Evolutionary conservation across 805 yeast genomes (phyloP).

Genomic region (Huiozyma naganishii): DNA sequence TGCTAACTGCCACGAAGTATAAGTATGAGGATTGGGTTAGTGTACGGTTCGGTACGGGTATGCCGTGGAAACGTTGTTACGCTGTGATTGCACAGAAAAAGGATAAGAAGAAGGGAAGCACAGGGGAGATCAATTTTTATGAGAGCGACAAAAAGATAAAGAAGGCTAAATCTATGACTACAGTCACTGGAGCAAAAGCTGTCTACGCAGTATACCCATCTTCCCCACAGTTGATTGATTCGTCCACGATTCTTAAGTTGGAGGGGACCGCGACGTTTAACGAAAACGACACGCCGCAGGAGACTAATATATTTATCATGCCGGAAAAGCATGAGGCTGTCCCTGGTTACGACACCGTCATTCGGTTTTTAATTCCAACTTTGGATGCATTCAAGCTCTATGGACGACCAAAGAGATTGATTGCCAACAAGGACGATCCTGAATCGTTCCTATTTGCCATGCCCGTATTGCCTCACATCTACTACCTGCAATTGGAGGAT

Average conservation of each 20-base stretch:
- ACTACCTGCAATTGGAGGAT: conserved; percentile 53
- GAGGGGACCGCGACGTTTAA: conserved; percentile 70
- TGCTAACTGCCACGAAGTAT: conserved; percentile 75
- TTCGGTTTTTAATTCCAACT: conserved; percentile 56
- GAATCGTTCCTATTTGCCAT: conserved; percentile 56
- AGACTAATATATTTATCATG: conserved; percentile 41
- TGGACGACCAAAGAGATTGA: conserved; percentile 60
- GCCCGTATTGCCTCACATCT: conserved; percentile 62
- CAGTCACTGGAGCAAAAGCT: conserved; percentile 54
- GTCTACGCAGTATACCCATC: conserved; percentile 92
- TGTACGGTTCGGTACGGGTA: conserved; percentile 91
- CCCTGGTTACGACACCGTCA: conserved; percentile 59
- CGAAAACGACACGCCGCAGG: conserved; percentile 39
- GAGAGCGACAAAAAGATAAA: conserved; percentile 68
- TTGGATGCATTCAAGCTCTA: conserved; percentile 61
- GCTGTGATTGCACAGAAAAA: conserved; percentile 74
- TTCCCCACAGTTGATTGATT: conserved; percentile 67
- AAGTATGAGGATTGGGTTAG: conserved; percentile 90
- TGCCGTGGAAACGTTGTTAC: conserved; percentile 95
- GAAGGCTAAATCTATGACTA: conserved; percentile 69
- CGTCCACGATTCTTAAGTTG: conserved; percentile 76
- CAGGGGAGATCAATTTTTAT: conserved; percentile 69
- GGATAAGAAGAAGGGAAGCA: conserved; percentile 30
- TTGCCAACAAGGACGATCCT: conserved; percentile 44
- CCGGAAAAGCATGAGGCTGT: conserved; percentile 69